These are phyloP conservation scores for Phytophthora citricola DNA, from an alignment of 352 stramenopile genomes.

Conservation along the genomic window DNA sequence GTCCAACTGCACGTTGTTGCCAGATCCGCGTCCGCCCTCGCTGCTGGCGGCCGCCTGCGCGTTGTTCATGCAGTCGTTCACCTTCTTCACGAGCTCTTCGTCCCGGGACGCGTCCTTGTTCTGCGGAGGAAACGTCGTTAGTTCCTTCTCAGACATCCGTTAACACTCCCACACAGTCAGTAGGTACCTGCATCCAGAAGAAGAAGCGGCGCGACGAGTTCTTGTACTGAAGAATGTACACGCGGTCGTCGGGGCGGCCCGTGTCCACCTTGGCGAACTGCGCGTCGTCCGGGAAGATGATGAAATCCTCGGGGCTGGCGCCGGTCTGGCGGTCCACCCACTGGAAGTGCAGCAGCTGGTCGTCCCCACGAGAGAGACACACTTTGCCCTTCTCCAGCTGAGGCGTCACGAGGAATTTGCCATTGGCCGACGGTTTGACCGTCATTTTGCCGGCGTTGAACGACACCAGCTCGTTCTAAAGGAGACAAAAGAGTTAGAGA, in stretches of 20 bases:
- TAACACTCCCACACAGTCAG: not conserved
- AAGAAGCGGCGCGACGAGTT: slow-evolving; percentile 93
- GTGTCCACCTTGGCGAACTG: slow-evolving; percentile 91
- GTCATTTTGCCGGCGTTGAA: slow-evolving; percentile 94
- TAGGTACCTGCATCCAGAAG: slow-evolving; percentile 94
- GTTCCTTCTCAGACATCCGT: not conserved
- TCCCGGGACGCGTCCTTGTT: slow-evolving; percentile 90
- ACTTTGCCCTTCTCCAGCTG: slow-evolving; percentile 93
- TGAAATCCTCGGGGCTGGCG: slow-evolving; percentile 89
- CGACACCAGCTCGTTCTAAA: slow-evolving; percentile 84
- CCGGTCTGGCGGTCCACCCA: slow-evolving; percentile 92
- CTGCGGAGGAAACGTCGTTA: slow-evolving; percentile 30
- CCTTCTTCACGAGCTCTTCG: slow-evolving; percentile 86
- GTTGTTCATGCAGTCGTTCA: slow-evolving; percentile 92
- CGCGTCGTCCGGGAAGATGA: slow-evolving; percentile 93
- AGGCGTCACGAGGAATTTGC: slow-evolving; percentile 90
- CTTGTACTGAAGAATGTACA: slow-evolving; percentile 94
- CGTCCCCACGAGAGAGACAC: slow-evolving; percentile 84
- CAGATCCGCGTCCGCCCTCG: slow-evolving; percentile 33
- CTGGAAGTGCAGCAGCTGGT: slow-evolving; percentile 93
- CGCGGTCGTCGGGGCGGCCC: slow-evolving; percentile 81
- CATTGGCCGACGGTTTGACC: slow-evolving; percentile 68
- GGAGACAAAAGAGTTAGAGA: slow-evolving; percentile 1
- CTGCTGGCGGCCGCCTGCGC: slow-evolving; percentile 52
- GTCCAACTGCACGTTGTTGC: slow-evolving; percentile 82